phyloP scores from a whole-genome alignment of 768 basidiomycete genomes.

The Lentinula sp. region DNA sequence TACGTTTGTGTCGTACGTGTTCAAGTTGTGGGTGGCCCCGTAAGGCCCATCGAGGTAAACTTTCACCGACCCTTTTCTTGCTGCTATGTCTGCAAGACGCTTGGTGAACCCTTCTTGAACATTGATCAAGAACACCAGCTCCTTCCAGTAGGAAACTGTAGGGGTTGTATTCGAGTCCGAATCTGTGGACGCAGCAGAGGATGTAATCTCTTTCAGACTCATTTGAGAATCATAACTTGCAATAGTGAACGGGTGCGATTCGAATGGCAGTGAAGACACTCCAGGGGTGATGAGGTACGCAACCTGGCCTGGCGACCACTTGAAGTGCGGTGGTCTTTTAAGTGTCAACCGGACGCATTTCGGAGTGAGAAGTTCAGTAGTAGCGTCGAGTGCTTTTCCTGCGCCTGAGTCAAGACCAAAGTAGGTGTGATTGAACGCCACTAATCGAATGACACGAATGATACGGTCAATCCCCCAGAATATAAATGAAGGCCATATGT shows the following conservation, averaged over 20 bases:
- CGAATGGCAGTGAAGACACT: slow-evolving; percentile 36
- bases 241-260: slow-evolving; percentile 49
- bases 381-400: slow-evolving; percentile 15
- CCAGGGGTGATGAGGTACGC: slow-evolving; percentile 42
- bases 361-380: slow-evolving; percentile 30
- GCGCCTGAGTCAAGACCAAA: slow-evolving; percentile 19
- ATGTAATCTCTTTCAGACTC: slow-evolving; percentile 3
- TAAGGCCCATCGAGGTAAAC: slow-evolving; percentile 52
- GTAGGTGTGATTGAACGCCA: slow-evolving; percentile 30
- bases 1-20: slow-evolving; percentile 32
- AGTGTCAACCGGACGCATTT: slow-evolving; percentile 34
- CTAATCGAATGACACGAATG: slow-evolving; percentile 28
- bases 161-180: neutral
- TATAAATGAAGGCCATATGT: slow-evolving; percentile 31
- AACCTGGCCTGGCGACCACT: slow-evolving; percentile 42
- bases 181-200: neutral
- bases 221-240: slow-evolving; percentile 25
- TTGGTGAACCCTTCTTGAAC: slow-evolving; percentile 48
- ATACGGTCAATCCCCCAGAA: slow-evolving; percentile 39
- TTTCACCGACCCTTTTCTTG: slow-evolving; percentile 23
- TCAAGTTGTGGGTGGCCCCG: slow-evolving; percentile 31
- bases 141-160: slow-evolving; percentile 21
- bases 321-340: slow-evolving; percentile 32
- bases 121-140: slow-evolving; percentile 48
- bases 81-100: slow-evolving; percentile 26